These are phyloP conservation scores for Curvularia verruculosa DNA, from an alignment of 2,329 filamentous ascomycete genomes.

Conservation along the genomic window DNA sequence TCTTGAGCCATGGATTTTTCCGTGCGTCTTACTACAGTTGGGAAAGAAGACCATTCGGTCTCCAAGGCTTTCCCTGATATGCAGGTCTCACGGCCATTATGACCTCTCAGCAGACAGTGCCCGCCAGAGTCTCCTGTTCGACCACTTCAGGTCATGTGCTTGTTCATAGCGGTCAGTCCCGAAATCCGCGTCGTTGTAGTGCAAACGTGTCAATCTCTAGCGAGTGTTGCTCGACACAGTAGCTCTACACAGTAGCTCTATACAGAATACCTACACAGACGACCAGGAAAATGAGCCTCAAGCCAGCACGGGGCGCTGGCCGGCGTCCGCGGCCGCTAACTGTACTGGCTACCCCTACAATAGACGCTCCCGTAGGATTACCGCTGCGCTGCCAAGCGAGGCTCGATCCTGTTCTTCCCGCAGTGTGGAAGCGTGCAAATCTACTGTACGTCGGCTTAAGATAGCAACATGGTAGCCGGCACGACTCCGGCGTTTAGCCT, in stretches of 20 bases:
- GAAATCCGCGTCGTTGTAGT: neutral
- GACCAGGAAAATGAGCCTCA: neutral
- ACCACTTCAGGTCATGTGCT: neutral
- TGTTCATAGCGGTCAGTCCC: neutral
- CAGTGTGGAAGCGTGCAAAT: neutral
- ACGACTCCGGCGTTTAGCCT: neutral
- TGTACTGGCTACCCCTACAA: neutral
- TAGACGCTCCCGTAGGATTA: conserved; percentile 1
- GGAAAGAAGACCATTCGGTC: neutral
- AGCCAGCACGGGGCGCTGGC: neutral
- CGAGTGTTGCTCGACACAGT: neutral
- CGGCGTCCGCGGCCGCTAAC: neutral
- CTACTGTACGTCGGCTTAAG: neutral
- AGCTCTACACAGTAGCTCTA: no score
- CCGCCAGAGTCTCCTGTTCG: neutral
- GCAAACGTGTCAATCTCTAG: neutral
- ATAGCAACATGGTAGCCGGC: neutral
- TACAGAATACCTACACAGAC: neutral
- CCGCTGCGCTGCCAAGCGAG: neutral
- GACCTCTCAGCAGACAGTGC: neutral
- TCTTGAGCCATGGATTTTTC: neutral
- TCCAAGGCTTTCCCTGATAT: neutral
- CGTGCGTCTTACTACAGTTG: neutral
- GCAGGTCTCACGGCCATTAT: neutral
- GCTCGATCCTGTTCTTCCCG: conserved; percentile 1